Evolutionary conservation across 1,284 basidiomycete genomes (phyloP).

Genomic region (Volvariella volvacea): DNA sequence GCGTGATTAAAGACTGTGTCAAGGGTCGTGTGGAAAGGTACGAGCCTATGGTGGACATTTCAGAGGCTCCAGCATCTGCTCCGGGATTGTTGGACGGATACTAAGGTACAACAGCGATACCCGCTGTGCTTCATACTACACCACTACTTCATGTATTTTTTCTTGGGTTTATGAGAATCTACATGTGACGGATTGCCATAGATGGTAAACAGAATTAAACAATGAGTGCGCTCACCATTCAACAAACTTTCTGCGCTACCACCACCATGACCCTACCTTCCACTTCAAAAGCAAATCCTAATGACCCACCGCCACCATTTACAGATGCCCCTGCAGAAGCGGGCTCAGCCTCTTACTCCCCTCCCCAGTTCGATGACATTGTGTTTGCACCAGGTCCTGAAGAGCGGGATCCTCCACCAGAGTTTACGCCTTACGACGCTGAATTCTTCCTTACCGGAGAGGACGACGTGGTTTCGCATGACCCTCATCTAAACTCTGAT

Average conservation of each 20-base stretch:
- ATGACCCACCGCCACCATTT: neutral
- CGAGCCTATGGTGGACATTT: constrained; percentile 2
- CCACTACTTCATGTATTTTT: no score
- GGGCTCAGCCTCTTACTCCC: constrained; percentile 8
- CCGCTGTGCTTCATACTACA: neutral
- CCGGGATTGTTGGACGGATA: constrained; percentile 6
- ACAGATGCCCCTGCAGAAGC: neutral
- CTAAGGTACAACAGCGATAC: no score
- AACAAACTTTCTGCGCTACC: no score
- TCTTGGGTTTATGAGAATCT: no score
- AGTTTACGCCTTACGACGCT: constrained; percentile 57
- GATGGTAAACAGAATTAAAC: no score
- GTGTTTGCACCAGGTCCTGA: neutral
- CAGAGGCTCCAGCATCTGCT: constrained; percentile 4
- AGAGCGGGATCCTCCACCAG: constrained; percentile 41
- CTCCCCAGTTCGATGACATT: constrained; percentile 1
- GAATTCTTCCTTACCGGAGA: constrained; percentile 44
- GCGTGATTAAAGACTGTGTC: constrained; percentile 10
- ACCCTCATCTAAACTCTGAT: constrained; percentile 65
- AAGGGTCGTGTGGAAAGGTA: constrained; percentile 3
- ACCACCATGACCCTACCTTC: neutral
- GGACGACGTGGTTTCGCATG: constrained; percentile 60
- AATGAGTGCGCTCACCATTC: no score
- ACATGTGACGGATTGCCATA: no score
- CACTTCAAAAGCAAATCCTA: neutral